Percentiles rank a stretch among this genome's conserved stretches.
These are phyloP conservation scores for Pyrenula massariospora DNA, from an alignment of 495 filamentous ascomycete species.

Conservation along the genomic window DNA sequence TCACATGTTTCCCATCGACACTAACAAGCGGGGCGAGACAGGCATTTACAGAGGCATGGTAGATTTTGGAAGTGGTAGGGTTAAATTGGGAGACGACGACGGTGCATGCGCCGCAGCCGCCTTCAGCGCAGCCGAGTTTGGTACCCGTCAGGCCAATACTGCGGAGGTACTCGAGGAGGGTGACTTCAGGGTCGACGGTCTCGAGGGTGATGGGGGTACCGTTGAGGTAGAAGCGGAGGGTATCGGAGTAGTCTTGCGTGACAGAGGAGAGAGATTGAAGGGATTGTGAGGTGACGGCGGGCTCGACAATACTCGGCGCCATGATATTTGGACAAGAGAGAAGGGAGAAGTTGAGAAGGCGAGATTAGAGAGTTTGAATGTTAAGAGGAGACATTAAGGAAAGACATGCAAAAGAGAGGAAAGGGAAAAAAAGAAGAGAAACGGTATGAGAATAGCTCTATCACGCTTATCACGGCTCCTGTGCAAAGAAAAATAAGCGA, in stretches of 20 bases:
- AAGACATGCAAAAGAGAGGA: too few relatives aligned
- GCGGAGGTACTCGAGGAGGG: constrained; percentile 80
- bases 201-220: constrained; percentile 83
- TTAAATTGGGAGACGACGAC: constrained; percentile 80
- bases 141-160: constrained; percentile 79
- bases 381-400: too few relatives aligned
- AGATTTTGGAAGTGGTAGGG: constrained; percentile 70
- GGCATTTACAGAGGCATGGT: constrained; percentile 75
- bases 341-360: too few relatives aligned
- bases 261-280: constrained; percentile 36
- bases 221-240: constrained; percentile 83
- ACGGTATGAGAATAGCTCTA: too few relatives aligned
- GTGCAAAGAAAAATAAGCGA: too few relatives aligned
- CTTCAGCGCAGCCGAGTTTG: constrained; percentile 77
- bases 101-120: constrained; percentile 93
- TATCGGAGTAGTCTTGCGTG: constrained; percentile 54
- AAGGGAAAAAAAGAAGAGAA: too few relatives aligned
- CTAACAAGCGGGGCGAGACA: constrained; percentile 82
- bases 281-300: constrained; percentile 33
- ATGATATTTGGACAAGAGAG: too few relatives aligned
- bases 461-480: too few relatives aligned
- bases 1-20: constrained; percentile 95
- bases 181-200: constrained; percentile 79
- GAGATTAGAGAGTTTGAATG: too few relatives aligned
- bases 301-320: constrained; percentile 48